Conservation (phyloP, 768 basidiomycete genomes). For the Hypsizygus marmoreus region DNA sequence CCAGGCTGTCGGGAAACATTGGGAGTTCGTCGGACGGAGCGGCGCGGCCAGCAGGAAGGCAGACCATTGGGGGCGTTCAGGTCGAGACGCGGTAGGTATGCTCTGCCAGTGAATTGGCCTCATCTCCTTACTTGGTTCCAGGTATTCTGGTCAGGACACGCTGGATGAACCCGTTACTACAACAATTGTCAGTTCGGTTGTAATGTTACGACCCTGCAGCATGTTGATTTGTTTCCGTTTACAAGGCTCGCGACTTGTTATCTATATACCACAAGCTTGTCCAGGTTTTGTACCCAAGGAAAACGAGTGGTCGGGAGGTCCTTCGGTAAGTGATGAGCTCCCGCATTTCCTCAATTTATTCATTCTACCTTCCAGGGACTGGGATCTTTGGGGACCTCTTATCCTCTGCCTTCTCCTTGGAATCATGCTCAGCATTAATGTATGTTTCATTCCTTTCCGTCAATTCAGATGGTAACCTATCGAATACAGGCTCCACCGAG, state of each 20-base stretch:
- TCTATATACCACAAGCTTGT: constrained; percentile 93
- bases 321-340: constrained; percentile 52
- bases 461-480: background rate
- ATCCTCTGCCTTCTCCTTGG: constrained; percentile 79
- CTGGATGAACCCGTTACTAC: constrained; percentile 89
- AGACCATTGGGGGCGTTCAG: constrained; percentile 80
- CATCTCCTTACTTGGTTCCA: constrained; percentile 22
- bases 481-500: constrained; percentile 70
- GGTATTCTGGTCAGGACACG: constrained; percentile 84
- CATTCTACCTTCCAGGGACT: constrained; percentile 61
- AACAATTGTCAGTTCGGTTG: constrained; percentile 69
- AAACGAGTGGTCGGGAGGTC: constrained; percentile 75
- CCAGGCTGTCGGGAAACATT: constrained; percentile 71
- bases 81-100: constrained; percentile 80
- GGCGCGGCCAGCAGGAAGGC: constrained; percentile 49
- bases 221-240: constrained; percentile 6
- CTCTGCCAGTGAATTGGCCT: background rate
- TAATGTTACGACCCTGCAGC: background rate
- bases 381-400: constrained; percentile 98
- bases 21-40: constrained; percentile 48
- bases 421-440: constrained; percentile 85
- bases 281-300: constrained; percentile 90
- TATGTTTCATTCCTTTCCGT: constrained; percentile 30
- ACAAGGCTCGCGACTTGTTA: constrained; percentile 80
- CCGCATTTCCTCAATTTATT: background rate